These are phyloP conservation scores for Nemophila menziesii DNA, from an alignment of 257 asterid genomes.

Conservation along the genomic window DNA sequence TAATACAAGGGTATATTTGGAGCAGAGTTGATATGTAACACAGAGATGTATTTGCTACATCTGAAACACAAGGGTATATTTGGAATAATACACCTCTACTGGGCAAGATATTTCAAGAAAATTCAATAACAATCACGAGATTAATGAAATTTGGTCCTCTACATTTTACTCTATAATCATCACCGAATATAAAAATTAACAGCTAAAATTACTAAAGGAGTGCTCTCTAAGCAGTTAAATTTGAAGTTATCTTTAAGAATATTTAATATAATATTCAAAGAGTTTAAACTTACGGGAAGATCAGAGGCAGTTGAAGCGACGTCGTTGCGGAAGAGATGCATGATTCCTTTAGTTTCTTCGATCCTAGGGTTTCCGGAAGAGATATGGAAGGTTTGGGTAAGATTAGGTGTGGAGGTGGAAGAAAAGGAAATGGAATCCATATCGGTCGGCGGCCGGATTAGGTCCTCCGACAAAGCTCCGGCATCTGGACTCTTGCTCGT, in stretches of 20 bases:
- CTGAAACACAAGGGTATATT: too few relatives aligned
- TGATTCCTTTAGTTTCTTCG: slow-evolving; percentile 82
- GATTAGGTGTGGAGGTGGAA: slow-evolving; percentile 12
- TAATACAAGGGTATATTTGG: too few relatives aligned
- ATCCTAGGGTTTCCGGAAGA: slow-evolving; percentile 98
- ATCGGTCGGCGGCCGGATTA: slow-evolving; percentile 13
- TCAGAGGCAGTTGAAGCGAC: slow-evolving; percentile 26
- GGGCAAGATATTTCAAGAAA: too few relatives aligned
- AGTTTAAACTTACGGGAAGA: slow-evolving; percentile 42
- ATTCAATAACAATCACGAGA: too few relatives aligned
- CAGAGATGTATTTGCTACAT: too few relatives aligned
- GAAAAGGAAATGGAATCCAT: neutral
- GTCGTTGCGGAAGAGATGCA: slow-evolving; percentile 62
- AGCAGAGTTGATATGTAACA: too few relatives aligned
- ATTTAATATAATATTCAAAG: neutral
- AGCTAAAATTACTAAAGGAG: too few relatives aligned
- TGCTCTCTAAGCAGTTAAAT: neutral
- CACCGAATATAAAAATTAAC: too few relatives aligned
- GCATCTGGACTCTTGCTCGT: slow-evolving; percentile 40
- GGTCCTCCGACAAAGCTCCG: slow-evolving; percentile 27
- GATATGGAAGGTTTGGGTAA: slow-evolving; percentile 46
- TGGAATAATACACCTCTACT: too few relatives aligned
- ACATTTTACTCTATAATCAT: too few relatives aligned
- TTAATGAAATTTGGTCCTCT: too few relatives aligned
- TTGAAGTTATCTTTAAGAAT: neutral